phyloP scores from a whole-genome alignment of 2,329 filamentous ascomycete genomes.

The Rosellinia necatrix region DNA sequence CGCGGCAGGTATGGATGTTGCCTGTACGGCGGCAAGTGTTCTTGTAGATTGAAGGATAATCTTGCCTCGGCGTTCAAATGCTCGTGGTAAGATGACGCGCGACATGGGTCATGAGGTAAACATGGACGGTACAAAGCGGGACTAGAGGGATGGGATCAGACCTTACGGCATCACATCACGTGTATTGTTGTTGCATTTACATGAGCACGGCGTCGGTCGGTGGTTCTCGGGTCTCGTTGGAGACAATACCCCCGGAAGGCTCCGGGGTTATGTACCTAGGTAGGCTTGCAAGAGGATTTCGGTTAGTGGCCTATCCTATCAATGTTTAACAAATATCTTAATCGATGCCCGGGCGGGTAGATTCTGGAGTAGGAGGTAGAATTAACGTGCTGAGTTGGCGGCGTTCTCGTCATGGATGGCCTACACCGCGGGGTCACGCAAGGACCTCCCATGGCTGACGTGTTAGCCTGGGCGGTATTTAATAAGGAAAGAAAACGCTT shows the following conservation, averaged over 20 bases:
- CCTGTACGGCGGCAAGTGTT: neutral
- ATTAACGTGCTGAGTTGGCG: no score
- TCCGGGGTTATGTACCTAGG: neutral
- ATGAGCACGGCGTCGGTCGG: constrained; percentile 34
- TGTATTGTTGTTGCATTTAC: constrained; percentile 30
- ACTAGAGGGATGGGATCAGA: neutral
- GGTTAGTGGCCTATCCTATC: no score
- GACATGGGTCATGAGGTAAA: neutral
- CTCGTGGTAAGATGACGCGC: constrained; percentile 1
- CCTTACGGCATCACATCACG: constrained; percentile 12
- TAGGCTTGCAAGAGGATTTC: no score
- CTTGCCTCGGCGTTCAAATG: neutral
- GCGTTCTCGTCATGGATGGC: no score
- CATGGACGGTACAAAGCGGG: neutral
- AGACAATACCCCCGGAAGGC: neutral
- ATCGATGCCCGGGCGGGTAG: no score
- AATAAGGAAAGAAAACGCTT: no score
- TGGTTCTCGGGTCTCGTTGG: constrained; percentile 3
- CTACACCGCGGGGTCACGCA: no score
- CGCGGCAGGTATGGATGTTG: neutral
- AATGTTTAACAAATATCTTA: no score
- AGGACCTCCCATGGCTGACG: no score
- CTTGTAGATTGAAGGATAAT: neutral
- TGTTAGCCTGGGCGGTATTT: no score
- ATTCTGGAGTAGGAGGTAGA: no score